These are phyloP conservation scores for Mucor racemosus DNA, from an alignment of 371 early-diverging fungal species.

Conservation along the genomic window DNA sequence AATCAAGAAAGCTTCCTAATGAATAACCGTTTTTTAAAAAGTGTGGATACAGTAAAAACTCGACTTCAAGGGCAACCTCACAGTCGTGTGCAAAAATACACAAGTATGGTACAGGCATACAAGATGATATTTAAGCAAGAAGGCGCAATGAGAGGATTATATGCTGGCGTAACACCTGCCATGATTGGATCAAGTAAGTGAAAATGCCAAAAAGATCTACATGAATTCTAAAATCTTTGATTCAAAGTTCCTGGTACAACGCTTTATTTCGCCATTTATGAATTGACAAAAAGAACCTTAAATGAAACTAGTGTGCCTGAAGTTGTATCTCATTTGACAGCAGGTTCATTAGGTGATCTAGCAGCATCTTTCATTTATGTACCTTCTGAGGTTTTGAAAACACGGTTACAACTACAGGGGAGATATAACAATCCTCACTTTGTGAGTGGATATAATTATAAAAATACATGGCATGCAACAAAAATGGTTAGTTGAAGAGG, in stretches of 20 bases:
- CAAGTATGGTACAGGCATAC: conserved; percentile 71
- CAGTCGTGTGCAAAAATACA: conserved; percentile 58
- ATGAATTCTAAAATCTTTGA: neutral
- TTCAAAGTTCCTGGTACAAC: conserved; percentile 65
- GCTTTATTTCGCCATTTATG: conserved; percentile 80
- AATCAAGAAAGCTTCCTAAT: neutral
- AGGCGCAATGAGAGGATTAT: conserved; percentile 72
- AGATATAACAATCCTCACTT: conserved; percentile 79
- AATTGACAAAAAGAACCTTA: conserved; percentile 69
- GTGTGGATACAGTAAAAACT: conserved; percentile 83
- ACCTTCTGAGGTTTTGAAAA: conserved; percentile 81
- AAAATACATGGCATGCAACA: conserved; percentile 74
- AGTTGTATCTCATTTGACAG: conserved; percentile 67
- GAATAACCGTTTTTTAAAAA: conserved; percentile 15
- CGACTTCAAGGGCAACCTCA: conserved; percentile 72
- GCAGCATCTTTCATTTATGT: conserved; percentile 78
- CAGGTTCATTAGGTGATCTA: conserved; percentile 79
- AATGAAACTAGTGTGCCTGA: conserved; percentile 63
- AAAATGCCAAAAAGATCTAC: neutral
- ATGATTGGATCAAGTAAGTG: conserved; percentile 73
- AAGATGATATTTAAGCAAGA: conserved; percentile 70
- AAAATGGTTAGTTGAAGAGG: conserved; percentile 49
- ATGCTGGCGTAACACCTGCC: conserved; percentile 77
- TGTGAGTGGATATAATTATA: conserved; percentile 78
- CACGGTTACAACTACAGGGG: conserved; percentile 82